These are phyloP conservation scores for Penicillium crystallinum DNA, from an alignment of 495 filamentous ascomycete genomes.

Conservation along the genomic window DNA sequence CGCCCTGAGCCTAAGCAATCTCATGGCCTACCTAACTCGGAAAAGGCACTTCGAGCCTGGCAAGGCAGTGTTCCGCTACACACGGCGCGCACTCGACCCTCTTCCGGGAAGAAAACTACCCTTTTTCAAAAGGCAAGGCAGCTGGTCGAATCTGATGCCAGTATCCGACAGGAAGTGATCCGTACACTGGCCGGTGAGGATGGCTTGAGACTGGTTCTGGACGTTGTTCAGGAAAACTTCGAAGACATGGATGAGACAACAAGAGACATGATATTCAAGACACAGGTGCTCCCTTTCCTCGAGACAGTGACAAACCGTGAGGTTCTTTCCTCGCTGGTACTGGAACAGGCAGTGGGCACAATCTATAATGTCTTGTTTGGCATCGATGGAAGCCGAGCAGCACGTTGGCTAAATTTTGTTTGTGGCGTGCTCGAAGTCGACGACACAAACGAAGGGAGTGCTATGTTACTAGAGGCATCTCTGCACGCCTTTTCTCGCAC, in stretches of 20 bases:
- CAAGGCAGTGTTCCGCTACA: conserved; percentile 5
- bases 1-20: background rate
- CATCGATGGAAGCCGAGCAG: conserved; percentile 38
- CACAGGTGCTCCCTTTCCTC: conserved; percentile 47
- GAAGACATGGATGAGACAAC: conserved; percentile 11
- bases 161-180: conserved; percentile 26
- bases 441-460: conserved; percentile 1
- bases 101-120: background rate
- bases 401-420: conserved; percentile 37
- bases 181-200: conserved; percentile 22
- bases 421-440: conserved; percentile 4
- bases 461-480: conserved; percentile 6
- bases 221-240: conserved; percentile 22
- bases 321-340: conserved; percentile 47
- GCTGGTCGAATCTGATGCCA: conserved; percentile 23
- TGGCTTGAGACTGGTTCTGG: conserved; percentile 23
- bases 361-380: conserved; percentile 57
- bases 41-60: conserved; percentile 11
- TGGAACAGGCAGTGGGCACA: conserved; percentile 50
- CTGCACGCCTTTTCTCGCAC: conserved; percentile 11
- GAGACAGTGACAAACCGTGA: conserved; percentile 46
- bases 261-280: conserved; percentile 26
- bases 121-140: conserved; percentile 17
- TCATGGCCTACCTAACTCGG: background rate
- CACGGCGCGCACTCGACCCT: background rate